Percentiles rank a stretch among this genome's conserved stretches.
These are phyloP conservation scores for Benincasa hispida DNA, from an alignment of 306 rosid genomes.

Conservation along the genomic window DNA sequence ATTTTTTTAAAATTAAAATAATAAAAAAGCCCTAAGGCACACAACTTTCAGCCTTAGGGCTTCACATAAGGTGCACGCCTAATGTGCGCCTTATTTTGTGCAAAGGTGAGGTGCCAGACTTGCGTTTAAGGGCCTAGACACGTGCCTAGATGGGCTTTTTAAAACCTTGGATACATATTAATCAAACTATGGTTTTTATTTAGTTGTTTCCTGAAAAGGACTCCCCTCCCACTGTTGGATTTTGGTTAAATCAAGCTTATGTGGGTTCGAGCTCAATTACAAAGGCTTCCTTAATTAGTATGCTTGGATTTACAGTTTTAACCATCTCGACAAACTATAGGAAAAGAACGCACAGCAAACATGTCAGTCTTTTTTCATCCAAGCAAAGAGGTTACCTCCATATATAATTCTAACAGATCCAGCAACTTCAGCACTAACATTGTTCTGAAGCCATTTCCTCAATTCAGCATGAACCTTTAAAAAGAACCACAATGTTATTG, in stretches of 20 bases:
- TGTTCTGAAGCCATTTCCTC: slow-evolving; percentile 66
- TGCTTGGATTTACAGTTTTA: background rate
- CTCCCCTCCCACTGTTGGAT: background rate
- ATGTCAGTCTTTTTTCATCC: background rate
- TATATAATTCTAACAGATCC: slow-evolving; percentile 62
- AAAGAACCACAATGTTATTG: background rate
- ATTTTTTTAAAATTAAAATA: no score
- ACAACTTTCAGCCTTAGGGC: no score
- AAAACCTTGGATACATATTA: no score
- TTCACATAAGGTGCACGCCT: no score
- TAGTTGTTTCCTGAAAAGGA: background rate
- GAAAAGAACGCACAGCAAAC: background rate
- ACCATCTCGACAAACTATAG: background rate
- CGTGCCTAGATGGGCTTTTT: no score
- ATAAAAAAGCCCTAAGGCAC: no score
- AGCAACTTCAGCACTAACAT: slow-evolving; percentile 56
- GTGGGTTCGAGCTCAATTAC: background rate
- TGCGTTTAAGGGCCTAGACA: no score
- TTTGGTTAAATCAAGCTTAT: background rate
- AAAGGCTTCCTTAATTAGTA: background rate
- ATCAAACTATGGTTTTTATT: background rate
- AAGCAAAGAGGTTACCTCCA: slow-evolving; percentile 52
- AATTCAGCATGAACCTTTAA: slow-evolving; percentile 64
- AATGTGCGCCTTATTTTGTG: no score
- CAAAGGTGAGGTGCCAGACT: no score